Evolutionary conservation across 495 filamentous ascomycete genomes (phyloP).

Genomic region (Penicillium waksmanii): DNA sequence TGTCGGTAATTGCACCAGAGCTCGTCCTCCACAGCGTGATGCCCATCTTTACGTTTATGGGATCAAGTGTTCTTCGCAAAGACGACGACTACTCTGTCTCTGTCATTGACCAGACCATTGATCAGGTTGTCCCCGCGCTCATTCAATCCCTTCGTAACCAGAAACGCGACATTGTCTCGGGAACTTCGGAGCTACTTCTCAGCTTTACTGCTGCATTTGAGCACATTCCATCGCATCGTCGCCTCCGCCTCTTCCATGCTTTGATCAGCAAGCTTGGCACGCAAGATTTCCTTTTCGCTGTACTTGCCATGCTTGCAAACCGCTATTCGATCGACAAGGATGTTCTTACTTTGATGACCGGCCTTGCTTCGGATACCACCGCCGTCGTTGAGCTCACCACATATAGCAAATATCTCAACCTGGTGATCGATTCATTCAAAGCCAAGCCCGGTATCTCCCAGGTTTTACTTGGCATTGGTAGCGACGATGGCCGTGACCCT

Average conservation of each 20-base stretch:
- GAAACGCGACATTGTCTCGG: conserved; percentile 74
- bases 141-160: conserved; percentile 80
- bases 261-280: conserved; percentile 79
- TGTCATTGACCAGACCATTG: conserved; percentile 83
- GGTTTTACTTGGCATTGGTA: conserved; percentile 65
- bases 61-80: conserved; percentile 81
- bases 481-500: conserved; percentile 62
- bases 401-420: conserved; percentile 69
- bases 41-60: conserved; percentile 99
- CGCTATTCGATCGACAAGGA: conserved; percentile 48
- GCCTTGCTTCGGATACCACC: conserved; percentile 53
- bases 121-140: conserved; percentile 87
- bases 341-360: conserved; percentile 49
- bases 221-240: conserved; percentile 85
- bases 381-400: conserved; percentile 69
- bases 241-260: conserved; percentile 77
- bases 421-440: conserved; percentile 73
- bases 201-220: conserved; percentile 95
- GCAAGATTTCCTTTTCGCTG: conserved; percentile 67
- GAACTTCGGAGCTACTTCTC: conserved; percentile 80
- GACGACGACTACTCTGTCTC: conserved; percentile 95
- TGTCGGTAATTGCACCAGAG: conserved; percentile 84
- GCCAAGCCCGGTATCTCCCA: conserved; percentile 70
- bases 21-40: conserved; percentile 93
- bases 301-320: conserved; percentile 51